These are phyloP conservation scores for Microascus cirrosus DNA, from an alignment of 2,329 filamentous ascomycete genomes.

Conservation along the genomic window DNA sequence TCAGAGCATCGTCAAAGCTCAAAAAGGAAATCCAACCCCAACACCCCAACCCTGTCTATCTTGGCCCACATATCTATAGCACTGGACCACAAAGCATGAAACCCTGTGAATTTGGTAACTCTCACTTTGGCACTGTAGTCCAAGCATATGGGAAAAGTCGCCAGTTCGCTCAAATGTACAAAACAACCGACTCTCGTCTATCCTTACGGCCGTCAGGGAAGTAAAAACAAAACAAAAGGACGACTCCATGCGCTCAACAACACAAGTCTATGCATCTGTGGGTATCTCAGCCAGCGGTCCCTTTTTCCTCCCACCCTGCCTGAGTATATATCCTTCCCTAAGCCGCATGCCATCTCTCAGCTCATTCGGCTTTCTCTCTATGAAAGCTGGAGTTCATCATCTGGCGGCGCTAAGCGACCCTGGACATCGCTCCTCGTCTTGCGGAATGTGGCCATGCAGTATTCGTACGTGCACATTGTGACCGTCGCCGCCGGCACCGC, in stretches of 20 bases:
- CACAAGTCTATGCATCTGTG: slow-evolving; percentile 3
- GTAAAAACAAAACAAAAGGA: not conserved
- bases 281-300: slow-evolving; percentile 2
- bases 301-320: not conserved
- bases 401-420: slow-evolving; percentile 14
- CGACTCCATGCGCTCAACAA: not conserved
- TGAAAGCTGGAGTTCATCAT: not conserved
- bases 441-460: slow-evolving; percentile 45
- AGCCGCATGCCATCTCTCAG: not conserved
- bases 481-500: slow-evolving; percentile 93
- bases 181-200: not conserved
- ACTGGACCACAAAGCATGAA: not conserved
- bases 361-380: not conserved
- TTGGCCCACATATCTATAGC: not conserved
- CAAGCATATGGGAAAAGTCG: not conserved
- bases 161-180: not conserved
- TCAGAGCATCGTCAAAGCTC: not conserved
- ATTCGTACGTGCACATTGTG: slow-evolving; percentile 96
- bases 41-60: not conserved
- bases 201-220: not conserved
- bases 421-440: slow-evolving; percentile 26
- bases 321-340: not conserved
- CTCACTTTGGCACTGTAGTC: not conserved
- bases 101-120: not conserved
- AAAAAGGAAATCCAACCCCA: not conserved